Evolutionary conservation across 2,329 filamentous ascomycete genomes (phyloP).

Genomic region (Clonostachys rosea): DNA sequence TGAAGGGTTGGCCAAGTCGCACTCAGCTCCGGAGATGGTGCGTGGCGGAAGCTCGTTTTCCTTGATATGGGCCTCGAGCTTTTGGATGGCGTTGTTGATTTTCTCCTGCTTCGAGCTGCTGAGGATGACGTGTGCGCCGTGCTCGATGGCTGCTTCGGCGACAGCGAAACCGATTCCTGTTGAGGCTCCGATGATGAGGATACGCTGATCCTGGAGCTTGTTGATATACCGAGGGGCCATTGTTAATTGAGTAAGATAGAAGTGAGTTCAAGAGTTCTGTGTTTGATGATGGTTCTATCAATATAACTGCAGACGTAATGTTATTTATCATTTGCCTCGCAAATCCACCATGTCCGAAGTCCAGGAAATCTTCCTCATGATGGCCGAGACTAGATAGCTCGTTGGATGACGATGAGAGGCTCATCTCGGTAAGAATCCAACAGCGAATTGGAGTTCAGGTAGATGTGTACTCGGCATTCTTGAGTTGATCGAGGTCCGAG

Average conservation of each 20-base stretch:
- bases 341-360: no score
- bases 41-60: neutral
- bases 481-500: no score
- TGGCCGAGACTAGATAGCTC: no score
- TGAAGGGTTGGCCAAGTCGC: conserved; percentile 9
- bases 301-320: no score
- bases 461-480: no score
- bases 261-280: no score
- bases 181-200: conserved; percentile 60
- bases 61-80: conserved; percentile 22
- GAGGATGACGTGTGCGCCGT: conserved; percentile 52
- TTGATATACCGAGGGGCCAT: conserved; percentile 2
- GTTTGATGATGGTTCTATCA: no score
- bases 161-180: conserved; percentile 59
- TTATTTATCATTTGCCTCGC: no score
- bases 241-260: neutral
- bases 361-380: no score
- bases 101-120: conserved; percentile 50
- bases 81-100: conserved; percentile 37
- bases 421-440: no score
- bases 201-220: conserved; percentile 26
- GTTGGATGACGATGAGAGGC: no score
- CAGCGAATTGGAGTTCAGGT: no score
- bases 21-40: conserved; percentile 12
- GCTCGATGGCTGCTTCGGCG: conserved; percentile 51